Base-by-base conservation (phyloP, 441 rosid genomes). In the Pelargonium cotyledonis region DNA sequence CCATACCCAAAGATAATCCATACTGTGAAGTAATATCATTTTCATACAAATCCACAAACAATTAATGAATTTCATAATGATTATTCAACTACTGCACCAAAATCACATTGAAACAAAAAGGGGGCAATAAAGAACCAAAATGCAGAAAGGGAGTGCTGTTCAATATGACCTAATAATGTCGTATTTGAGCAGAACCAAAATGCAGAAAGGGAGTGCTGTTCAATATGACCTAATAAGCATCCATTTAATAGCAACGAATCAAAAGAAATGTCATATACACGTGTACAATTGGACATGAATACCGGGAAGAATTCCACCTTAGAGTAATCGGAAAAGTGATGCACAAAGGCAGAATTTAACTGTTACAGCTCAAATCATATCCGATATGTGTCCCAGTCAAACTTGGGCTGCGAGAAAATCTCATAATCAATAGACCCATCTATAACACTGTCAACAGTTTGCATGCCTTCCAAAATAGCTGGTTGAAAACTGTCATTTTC, bases 371-470 rank as follows among this genome's bases (percentile, higher is more conserved):
- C 47, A 60, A 47, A 79, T 79, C 76, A 84, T 23, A 73, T 66
- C 70, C 71, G 63, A 76, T 80, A 81, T n/a, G 84, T 86, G 75
- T 93, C 98, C 98, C 98, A 93, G 68, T 93, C 96, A 70, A 94
- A 88, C 72, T 80, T 94, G 71, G 99, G 99, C 63, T 83, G 85
- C 19, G 96, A 87, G 76, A 82, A 91, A 76, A 86, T 84, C 86
- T 94, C 99, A 68, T 94, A 94, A 79, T 94, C 97, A 46, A 85
- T 84, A 1, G 94, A 81, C 43, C 97, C 95, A 21, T 86, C 96
- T 60, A 94, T 80, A 73, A 89, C 75, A 80, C 87, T 86, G 64
- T 94, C 96, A 0, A 94, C 75, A 19, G 84, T 82, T 73, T 91
- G 97, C 10, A 91, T 73, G 43, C 89, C 89, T 74, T 88, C 84